Base-by-base conservation (phyloP, 2,329 filamentous ascomycete genomes). In the Dactylellina sp. region DNA sequence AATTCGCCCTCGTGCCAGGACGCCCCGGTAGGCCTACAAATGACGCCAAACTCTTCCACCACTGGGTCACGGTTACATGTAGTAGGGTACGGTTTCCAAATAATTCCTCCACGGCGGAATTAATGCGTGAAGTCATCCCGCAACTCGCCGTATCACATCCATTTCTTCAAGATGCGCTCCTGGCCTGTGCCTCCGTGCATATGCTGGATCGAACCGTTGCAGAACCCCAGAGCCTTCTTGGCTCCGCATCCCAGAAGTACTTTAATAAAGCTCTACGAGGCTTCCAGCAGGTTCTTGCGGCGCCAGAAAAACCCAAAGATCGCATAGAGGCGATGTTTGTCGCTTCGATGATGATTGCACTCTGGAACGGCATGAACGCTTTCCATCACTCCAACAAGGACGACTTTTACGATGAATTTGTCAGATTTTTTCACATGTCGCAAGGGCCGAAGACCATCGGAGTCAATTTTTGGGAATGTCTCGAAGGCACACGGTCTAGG, bases 351-450 rank as follows among this genome's bases (percentile, higher is more conserved):
- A 24, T 74, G 49, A 74, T 74, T 7, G 70, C 61, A 2, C n/a
- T 74, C 1, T 74, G 70, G 70, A 74, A 74, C 49, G 70, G 70
- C 47, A 74, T 74, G 70, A 61, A 44, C 61, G 70, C 70, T 1
- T 74, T 74, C 37, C 70, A 74, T 16, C 70, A 74, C 18, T 66
- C 70, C 2, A 61, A 63, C 39, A 74, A 74, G 32, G 70, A 66
- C 4, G 70, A 74, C 9, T 74, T 74, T 57, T 74, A 66, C 28
- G 61, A 74, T 7, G 70, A 66, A 35, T 74, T 74, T 16, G 70
- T 74, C 40, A 37, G 70, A 0, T 74, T 60, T 16, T 74, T 74
- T 40, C 55, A 61, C 16, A 66, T 74, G 61, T 61, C 53, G n/a
- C 70, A 74, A 47, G 70, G 70, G 1, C 56, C 61, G 2, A 74